Percentiles rank a stretch among this genome's conserved stretches.
Conservation (phyloP, 1,284 basidiomycete species). For the Hemileia vastatrix region DNA sequence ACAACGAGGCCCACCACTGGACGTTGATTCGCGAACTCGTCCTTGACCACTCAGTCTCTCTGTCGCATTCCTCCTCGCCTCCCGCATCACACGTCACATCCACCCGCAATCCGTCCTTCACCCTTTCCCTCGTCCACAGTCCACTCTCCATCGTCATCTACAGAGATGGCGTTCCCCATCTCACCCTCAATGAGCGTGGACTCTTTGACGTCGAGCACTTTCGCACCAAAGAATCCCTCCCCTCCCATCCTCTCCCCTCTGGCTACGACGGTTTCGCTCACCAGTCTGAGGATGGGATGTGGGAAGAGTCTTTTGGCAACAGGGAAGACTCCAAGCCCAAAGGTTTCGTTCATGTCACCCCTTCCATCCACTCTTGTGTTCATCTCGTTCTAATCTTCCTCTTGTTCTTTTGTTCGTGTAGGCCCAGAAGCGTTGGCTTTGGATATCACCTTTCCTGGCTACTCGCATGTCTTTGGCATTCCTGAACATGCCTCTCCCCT, state of each 20-base stretch:
- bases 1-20: constrained; percentile 82
- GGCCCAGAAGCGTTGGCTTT: constrained; percentile 87
- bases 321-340: constrained; percentile 92
- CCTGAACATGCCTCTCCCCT: constrained; percentile 91
- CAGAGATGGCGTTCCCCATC: constrained; percentile 62
- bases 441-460: constrained; percentile 86
- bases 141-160: constrained; percentile 65
- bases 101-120: constrained; percentile 43
- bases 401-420: constrained; percentile 39
- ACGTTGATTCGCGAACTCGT: constrained; percentile 62
- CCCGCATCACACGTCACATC: constrained; percentile 24
- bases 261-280: constrained; percentile 44
- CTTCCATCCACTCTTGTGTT: constrained; percentile 1
- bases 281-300: constrained; percentile 61
- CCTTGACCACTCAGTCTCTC: constrained; percentile 49
- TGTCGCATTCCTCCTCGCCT: background rate
- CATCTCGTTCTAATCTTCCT: background rate
- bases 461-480: constrained; percentile 82
- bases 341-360: constrained; percentile 51
- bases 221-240: constrained; percentile 55
- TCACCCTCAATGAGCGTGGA: constrained; percentile 79
- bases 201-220: constrained; percentile 98
- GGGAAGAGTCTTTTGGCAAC: constrained; percentile 77
- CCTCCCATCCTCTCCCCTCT: constrained; percentile 38
- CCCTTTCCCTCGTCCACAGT: constrained; percentile 59